Percentiles rank a stretch among this genome's conserved stretches.
phyloP scores from a whole-genome alignment of 148 eudicot species.

The Nepenthes gracilis region DNA sequence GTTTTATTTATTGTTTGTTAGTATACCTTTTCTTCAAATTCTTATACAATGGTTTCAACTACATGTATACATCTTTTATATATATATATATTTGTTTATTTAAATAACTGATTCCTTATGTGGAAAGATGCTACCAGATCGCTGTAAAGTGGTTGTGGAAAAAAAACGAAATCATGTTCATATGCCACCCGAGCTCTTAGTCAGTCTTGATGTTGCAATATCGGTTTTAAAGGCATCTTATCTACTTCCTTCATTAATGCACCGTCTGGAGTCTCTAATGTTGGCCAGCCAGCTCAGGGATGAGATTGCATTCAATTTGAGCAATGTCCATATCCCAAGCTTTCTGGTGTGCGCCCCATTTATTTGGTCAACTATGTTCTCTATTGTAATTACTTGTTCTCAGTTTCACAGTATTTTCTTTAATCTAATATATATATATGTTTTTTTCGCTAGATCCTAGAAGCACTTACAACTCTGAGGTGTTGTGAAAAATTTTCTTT shows the following conservation, averaged over 20 bases:
- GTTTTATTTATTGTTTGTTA: too few relatives aligned
- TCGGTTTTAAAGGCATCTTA: slow-evolving; percentile 52
- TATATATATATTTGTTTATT: too few relatives aligned
- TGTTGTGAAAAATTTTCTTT: slow-evolving; percentile 78
- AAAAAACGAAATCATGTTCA: slow-evolving; percentile 41
- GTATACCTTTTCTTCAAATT: too few relatives aligned
- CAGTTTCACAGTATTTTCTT: not conserved
- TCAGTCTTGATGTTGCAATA: slow-evolving; percentile 38
- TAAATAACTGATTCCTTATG: not conserved
- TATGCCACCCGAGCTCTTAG: slow-evolving; percentile 94
- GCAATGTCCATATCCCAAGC: slow-evolving; percentile 38
- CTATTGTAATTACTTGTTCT: slow-evolving; percentile 2
- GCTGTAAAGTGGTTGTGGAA: not conserved
- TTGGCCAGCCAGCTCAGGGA: slow-evolving; percentile 86
- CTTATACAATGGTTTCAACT: too few relatives aligned
- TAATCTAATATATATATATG: not conserved
- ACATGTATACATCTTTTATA: too few relatives aligned
- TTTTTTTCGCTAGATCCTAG: slow-evolving; percentile 43
- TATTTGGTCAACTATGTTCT: not conserved
- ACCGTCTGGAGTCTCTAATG: slow-evolving; percentile 86
- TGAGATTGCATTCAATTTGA: slow-evolving; percentile 32
- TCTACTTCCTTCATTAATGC: slow-evolving; percentile 87
- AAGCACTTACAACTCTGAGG: slow-evolving; percentile 84
- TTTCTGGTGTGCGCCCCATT: slow-evolving; percentile 37
- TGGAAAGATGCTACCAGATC: not conserved